Evolutionary conservation across 805 yeast species (phyloP).

Genomic region (Myxozyma neotropica): DNA sequence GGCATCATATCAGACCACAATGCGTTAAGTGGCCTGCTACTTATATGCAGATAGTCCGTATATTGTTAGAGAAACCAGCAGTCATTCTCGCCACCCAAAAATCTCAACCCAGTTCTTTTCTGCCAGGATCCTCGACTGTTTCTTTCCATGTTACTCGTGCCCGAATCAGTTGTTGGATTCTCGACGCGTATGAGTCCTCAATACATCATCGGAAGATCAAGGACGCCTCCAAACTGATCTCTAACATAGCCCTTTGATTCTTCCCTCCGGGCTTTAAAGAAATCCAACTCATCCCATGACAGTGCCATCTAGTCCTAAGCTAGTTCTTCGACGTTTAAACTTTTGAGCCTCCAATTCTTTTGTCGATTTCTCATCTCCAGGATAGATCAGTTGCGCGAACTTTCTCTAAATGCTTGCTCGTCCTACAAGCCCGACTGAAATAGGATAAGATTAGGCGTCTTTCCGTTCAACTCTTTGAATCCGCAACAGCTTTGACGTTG

Average conservation of each 20-base stretch:
- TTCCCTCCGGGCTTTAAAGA: conserved; percentile 10
- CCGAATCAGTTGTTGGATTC: conserved; percentile 7
- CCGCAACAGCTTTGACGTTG: conserved; percentile 23
- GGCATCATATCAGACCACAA: conserved; percentile 24
- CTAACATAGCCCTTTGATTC: conserved; percentile 10
- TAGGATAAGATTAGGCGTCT: conserved; percentile 17
- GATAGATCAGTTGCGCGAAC: background rate
- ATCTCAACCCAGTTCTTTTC: conserved; percentile 12
- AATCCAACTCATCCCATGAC: conserved; percentile 22
- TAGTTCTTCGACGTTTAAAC: background rate
- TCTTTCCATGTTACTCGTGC: conserved; percentile 14
- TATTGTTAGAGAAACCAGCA: conserved; percentile 5
- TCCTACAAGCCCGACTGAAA: conserved; percentile 19
- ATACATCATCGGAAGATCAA: conserved; percentile 27
- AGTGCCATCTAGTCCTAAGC: background rate
- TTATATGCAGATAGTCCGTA: conserved; percentile 25
- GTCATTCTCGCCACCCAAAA: conserved; percentile 23
- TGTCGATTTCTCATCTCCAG: background rate
- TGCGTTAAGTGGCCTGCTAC: conserved; percentile 16
- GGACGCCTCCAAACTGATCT: conserved; percentile 15
- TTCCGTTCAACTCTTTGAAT: conserved; percentile 13
- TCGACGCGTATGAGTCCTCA: conserved; percentile 13
- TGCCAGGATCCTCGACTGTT: conserved; percentile 18
- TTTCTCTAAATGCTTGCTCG: conserved; percentile 15
- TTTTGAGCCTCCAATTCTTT: background rate